Percentiles rank a stretch among this genome's conserved stretches.
phyloP scores from a whole-genome alignment of 176 grass and related monocot species.

The Canna indica region DNA sequence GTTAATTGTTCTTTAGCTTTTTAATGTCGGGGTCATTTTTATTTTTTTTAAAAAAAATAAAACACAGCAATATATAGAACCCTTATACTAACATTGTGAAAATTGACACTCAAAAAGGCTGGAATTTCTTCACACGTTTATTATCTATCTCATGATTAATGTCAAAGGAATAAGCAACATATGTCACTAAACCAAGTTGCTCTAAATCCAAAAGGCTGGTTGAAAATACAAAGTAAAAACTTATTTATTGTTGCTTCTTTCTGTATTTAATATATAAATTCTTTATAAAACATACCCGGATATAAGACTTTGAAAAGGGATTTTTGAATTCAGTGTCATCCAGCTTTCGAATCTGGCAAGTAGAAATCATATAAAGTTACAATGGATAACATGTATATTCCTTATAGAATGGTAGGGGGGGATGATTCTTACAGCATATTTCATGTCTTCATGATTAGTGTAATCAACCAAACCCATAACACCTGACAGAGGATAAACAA shows the following conservation, averaged over 20 bases:
- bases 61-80: no score
- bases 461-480: slow-evolving; percentile 24
- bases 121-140: no score
- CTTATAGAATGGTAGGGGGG: background rate
- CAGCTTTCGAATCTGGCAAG: slow-evolving; percentile 16
- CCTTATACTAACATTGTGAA: no score
- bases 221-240: background rate
- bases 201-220: background rate
- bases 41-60: no score
- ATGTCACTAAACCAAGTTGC: background rate
- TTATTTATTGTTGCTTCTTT: background rate
- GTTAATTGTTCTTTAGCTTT: no score
- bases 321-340: slow-evolving; percentile 19
- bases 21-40: no score
- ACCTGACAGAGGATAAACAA: background rate
- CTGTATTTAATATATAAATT: background rate
- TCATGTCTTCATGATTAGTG: slow-evolving; percentile 23
- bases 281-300: slow-evolving; percentile 8
- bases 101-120: no score
- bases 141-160: background rate
- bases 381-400: background rate
- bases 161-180: background rate
- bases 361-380: background rate
- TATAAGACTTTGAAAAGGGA: slow-evolving; percentile 19
- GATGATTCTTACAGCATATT: slow-evolving; percentile 19